Conservation (phyloP, 1,139 yeast species). For the Sugiyamaella castrensis region DNA sequence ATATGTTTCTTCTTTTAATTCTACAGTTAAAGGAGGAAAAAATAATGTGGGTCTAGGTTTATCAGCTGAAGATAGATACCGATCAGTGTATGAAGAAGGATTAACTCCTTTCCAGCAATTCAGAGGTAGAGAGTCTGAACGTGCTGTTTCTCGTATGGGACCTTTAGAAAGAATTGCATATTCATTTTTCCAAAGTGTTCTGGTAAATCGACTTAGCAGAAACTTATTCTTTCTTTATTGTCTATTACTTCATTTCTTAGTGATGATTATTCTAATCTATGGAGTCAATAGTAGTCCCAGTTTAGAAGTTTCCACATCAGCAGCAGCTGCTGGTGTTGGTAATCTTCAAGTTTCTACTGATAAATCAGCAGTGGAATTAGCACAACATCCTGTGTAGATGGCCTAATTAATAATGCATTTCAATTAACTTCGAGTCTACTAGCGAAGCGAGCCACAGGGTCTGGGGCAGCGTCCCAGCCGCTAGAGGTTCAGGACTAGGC, state of each 20-base stretch:
- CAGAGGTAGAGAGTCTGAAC: slow-evolving; percentile 70
- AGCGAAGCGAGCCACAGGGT: slow-evolving; percentile 3
- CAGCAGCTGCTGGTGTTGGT: neutral
- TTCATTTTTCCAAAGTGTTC: slow-evolving; percentile 66
- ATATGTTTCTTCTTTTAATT: slow-evolving; percentile 51
- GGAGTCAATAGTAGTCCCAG: slow-evolving; percentile 12
- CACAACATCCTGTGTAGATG: slow-evolving; percentile 4
- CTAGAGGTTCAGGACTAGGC: neutral
- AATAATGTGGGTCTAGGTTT: neutral
- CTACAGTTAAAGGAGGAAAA: slow-evolving; percentile 9
- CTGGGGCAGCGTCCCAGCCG: neutral
- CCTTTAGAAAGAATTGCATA: slow-evolving; percentile 79
- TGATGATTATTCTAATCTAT: slow-evolving; percentile 49
- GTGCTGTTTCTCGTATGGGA: slow-evolving; percentile 69
- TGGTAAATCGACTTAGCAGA: slow-evolving; percentile 71
- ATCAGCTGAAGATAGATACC: slow-evolving; percentile 57
- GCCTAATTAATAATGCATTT: too few relatives aligned
- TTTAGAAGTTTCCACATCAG: slow-evolving; percentile 5
- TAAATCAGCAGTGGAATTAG: slow-evolving; percentile 4
- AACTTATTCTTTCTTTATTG: slow-evolving; percentile 74
- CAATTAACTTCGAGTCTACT: neutral
- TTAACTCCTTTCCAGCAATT: slow-evolving; percentile 83
- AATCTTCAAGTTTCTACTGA: neutral
- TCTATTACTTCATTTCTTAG: slow-evolving; percentile 67
- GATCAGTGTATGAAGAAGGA: slow-evolving; percentile 67